A percentile compares a stretch with the other conserved stretches of the same genome.
These are phyloP conservation scores for Schizonepeta tenuifolia DNA, from an alignment of 257 asterid genomes.

Conservation along the genomic window DNA sequence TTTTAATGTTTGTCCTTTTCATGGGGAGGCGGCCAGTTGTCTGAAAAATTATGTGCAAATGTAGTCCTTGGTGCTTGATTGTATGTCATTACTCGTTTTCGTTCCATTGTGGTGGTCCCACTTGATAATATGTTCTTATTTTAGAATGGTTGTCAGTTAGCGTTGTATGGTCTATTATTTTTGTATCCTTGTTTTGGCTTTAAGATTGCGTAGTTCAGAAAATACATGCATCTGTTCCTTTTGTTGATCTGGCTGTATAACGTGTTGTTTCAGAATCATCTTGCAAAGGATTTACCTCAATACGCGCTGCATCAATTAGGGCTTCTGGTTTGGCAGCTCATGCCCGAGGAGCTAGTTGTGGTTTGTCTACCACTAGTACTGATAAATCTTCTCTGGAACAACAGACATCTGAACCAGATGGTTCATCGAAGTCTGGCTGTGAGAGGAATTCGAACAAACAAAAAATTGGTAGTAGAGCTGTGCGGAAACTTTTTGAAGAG, in stretches of 20 bases:
- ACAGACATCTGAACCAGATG: slow-evolving; percentile 36
- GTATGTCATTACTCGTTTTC: background rate
- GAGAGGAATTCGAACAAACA: slow-evolving; percentile 40
- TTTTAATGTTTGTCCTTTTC: background rate
- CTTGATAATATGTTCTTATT: background rate
- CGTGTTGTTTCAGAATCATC: slow-evolving; percentile 55
- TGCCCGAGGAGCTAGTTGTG: slow-evolving; percentile 41
- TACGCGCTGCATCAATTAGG: slow-evolving; percentile 75
- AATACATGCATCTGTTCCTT: slow-evolving; percentile 11
- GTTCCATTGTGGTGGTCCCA: background rate
- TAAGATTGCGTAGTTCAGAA: background rate
- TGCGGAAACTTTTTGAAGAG: slow-evolving; percentile 79
- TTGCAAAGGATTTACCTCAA: slow-evolving; percentile 56
- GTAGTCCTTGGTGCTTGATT: slow-evolving; percentile 17
- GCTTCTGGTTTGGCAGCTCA: slow-evolving; percentile 84
- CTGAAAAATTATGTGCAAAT: slow-evolving; percentile 9
- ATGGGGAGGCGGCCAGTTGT: background rate
- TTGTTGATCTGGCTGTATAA: slow-evolving; percentile 24
- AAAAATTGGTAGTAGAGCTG: slow-evolving; percentile 56
- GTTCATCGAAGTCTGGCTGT: slow-evolving; percentile 30
- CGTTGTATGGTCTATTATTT: slow-evolving; percentile 7
- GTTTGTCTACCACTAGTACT: slow-evolving; percentile 34
- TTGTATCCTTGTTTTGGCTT: background rate
- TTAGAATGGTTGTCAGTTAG: slow-evolving; percentile 27
- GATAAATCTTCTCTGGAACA: slow-evolving; percentile 46